A percentile compares a stretch with the other conserved stretches of the same genome.
Evolutionary conservation across 202 grass and related monocot species (phyloP).

Genomic region (Zoysia matrella): DNA sequence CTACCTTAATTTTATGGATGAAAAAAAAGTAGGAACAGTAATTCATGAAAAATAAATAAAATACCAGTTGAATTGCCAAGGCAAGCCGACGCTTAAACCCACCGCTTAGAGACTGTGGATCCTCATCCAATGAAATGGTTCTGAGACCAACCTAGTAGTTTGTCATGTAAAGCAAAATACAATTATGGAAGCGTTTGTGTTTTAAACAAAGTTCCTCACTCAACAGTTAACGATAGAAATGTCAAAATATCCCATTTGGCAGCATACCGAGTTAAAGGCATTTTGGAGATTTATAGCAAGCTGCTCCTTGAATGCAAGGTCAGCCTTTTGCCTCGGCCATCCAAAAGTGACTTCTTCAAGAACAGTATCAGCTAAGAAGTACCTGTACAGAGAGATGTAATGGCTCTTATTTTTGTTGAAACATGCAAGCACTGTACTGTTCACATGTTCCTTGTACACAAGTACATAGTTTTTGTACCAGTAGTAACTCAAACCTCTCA

Average conservation of each 20-base stretch:
- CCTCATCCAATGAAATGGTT: slow-evolving; percentile 77
- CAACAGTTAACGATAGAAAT: neutral
- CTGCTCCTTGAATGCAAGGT: slow-evolving; percentile 55
- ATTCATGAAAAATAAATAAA: slow-evolving; percentile 10
- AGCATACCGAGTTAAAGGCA: slow-evolving; percentile 70
- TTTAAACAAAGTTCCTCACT: slow-evolving; percentile 30
- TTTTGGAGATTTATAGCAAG: slow-evolving; percentile 74
- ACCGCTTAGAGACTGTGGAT: slow-evolving; percentile 85
- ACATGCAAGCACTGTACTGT: neutral
- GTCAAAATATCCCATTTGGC: neutral
- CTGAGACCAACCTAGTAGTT: slow-evolving; percentile 73
- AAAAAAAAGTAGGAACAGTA: neutral
- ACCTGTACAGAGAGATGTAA: slow-evolving; percentile 48
- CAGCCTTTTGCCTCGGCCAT: slow-evolving; percentile 84
- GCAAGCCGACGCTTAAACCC: slow-evolving; percentile 89
- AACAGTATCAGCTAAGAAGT: slow-evolving; percentile 87
- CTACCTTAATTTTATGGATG: neutral
- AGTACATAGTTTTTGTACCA: neutral
- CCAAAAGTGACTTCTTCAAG: slow-evolving; percentile 95
- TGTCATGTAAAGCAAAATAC: slow-evolving; percentile 5
- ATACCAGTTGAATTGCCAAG: slow-evolving; percentile 85
- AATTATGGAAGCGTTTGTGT: slow-evolving; percentile 1
- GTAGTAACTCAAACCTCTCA: slow-evolving; percentile 64
- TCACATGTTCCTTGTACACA: neutral
- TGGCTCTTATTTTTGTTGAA: neutral